Base-by-base conservation (phyloP, 768 basidiomycete genomes). In the Collybia sordida region DNA sequence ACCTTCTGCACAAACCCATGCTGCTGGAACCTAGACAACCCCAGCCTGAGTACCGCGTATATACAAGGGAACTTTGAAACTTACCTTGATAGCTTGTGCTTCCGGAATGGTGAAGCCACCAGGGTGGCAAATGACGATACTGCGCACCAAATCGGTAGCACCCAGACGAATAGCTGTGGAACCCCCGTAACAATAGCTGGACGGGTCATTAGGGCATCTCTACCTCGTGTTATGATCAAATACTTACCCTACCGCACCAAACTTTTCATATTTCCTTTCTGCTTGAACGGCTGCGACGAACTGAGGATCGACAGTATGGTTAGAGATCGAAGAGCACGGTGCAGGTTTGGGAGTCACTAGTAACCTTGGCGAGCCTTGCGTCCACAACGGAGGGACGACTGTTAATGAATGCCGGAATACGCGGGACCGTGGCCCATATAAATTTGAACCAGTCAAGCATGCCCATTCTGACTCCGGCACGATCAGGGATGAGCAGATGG, bases 231-330 rank as follows among this genome's bases (percentile, higher is more conserved):
- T 41, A n/a, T 7, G 24, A 42, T 19, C 19, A 22, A 21, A 34
- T 5, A 59, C 63, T 37, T 48, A 73, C 69, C 73, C 73, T 3
- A 72, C 64, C 18, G 66, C 68, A 6, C 74, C 74, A n/a, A 75
- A 34, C 48, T 72, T 72, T 27, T 67, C 64, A 47, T 75, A 77
- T 18, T 65, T 56, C 55, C 70, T 73, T 53, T 72, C 67, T 31
- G 61, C 62, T 44, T 67, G 56, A 23, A 77, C 50, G 14, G 64
- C 53, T 18, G 55, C 36, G 22, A 74, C 64, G 54, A 74, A 72
- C 73, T 75, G 27, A 21, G 34, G 21, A 38, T 31, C 42, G 11
- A 23, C 23, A 12, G 12, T 45, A 5, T 51, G 53, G 39, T 28
- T 28, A 34, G 9, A 9, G 4, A 4, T 11, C 42, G 18, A 11